These are phyloP conservation scores for Dendrobium catenatum DNA, from an alignment of 106 monocot species.

Conservation along the genomic window DNA sequence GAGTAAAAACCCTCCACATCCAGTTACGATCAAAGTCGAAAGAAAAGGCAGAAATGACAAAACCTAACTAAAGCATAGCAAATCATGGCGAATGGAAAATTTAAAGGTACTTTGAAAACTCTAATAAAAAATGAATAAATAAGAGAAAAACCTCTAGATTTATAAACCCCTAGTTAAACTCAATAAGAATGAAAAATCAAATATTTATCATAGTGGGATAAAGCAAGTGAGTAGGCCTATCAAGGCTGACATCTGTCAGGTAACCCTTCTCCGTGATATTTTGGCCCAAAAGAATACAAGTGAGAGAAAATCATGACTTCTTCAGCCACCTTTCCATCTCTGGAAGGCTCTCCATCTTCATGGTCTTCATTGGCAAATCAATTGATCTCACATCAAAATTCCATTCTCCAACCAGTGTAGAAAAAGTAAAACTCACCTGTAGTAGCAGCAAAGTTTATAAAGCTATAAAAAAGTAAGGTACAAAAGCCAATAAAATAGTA, in stretches of 20 bases:
- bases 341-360: background rate
- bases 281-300: conserved; percentile 59
- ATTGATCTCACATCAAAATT: no score
- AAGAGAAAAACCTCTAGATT: background rate
- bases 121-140: background rate
- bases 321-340: conserved; percentile 18
- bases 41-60: background rate
- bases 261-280: conserved; percentile 67
- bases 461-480: no score
- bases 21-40: background rate
- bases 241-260: conserved; percentile 50
- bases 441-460: no score
- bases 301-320: conserved; percentile 38
- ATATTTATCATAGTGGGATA: background rate
- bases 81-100: background rate
- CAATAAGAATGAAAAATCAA: background rate
- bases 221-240: conserved; percentile 1
- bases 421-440: no score
- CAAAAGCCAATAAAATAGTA: no score
- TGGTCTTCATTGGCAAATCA: background rate
- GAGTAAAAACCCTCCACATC: background rate
- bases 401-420: no score
- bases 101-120: background rate
- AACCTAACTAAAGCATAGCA: background rate
- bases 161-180: background rate